These are phyloP conservation scores for Phyllosticta citriasiana DNA, from an alignment of 2,329 filamentous ascomycete genomes.

Conservation along the genomic window DNA sequence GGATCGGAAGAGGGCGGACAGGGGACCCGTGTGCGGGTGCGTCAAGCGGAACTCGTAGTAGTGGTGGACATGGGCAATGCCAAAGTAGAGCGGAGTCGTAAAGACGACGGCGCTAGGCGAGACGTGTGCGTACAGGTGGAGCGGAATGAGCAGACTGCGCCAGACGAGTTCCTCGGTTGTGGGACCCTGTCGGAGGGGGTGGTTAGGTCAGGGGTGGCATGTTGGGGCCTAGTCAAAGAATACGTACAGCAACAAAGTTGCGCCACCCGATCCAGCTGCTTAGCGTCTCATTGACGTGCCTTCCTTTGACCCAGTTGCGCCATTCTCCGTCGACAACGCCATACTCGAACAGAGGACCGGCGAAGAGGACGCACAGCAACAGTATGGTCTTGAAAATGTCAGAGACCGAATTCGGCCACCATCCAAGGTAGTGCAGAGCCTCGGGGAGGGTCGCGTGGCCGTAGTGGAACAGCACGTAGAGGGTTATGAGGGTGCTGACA, in stretches of 20 bases:
- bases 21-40: constrained; percentile 57
- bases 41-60: constrained; percentile 88
- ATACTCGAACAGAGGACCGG: constrained; percentile 72
- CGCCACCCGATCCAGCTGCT: constrained; percentile 73
- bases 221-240: constrained; percentile 13
- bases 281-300: constrained; percentile 49
- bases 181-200: constrained; percentile 44
- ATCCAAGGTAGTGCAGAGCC: constrained; percentile 62
- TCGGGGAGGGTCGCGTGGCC: constrained; percentile 39
- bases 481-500: constrained; percentile 55
- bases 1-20: constrained; percentile 58
- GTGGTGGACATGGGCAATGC: constrained; percentile 88
- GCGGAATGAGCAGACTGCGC: constrained; percentile 72
- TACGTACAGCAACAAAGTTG: constrained; percentile 70
- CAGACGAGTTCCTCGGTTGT: constrained; percentile 91
- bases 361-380: constrained; percentile 69
- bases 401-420: constrained; percentile 62
- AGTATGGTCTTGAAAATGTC: constrained; percentile 57
- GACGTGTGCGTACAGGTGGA: constrained; percentile 61
- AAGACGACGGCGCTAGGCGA: constrained; percentile 55
- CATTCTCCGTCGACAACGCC: constrained; percentile 63
- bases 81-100: constrained; percentile 79
- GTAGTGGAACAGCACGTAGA: constrained; percentile 52
- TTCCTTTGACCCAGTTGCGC: constrained; percentile 51
- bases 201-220: neutral